Evolutionary conservation across 495 filamentous ascomycete species (phyloP).

Genomic region (Hypoxylon lienhwacheense): DNA sequence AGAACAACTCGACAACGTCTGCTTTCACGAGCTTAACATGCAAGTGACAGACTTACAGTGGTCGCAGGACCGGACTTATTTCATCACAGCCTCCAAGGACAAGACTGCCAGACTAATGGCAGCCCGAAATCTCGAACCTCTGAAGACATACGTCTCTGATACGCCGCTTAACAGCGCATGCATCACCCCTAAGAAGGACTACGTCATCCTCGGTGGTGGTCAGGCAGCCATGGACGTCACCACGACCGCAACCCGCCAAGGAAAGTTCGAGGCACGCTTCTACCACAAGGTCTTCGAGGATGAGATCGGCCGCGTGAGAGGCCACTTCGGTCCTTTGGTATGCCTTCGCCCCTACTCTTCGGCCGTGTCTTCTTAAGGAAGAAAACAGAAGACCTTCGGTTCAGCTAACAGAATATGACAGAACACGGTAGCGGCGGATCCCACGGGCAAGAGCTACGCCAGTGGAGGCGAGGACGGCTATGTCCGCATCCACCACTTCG

Average conservation of each 20-base stretch:
- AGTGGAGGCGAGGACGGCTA: slow-evolving; percentile 98
- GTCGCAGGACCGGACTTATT: slow-evolving; percentile 90
- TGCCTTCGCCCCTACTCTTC: slow-evolving; percentile 42
- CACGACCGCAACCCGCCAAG: slow-evolving; percentile 88
- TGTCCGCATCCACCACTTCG: slow-evolving; percentile 97
- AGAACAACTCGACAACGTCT: slow-evolving; percentile 75
- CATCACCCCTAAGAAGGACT: slow-evolving; percentile 93
- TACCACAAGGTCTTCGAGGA: slow-evolving; percentile 99
- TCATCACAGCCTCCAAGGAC: slow-evolving; percentile 97
- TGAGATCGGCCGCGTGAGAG: slow-evolving; percentile 93
- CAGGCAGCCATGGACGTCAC: slow-evolving; percentile 99
- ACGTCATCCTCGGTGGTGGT: slow-evolving; percentile 94
- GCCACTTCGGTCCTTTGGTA: slow-evolving; percentile 95
- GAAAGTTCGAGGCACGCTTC: slow-evolving; percentile 98
- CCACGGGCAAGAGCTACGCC: slow-evolving; percentile 85
- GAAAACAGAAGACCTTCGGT: neutral
- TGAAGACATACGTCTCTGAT: slow-evolving; percentile 90
- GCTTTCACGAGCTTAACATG: slow-evolving; percentile 79
- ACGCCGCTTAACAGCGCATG: slow-evolving; percentile 95
- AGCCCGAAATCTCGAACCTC: slow-evolving; percentile 77
- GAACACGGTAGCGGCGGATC: slow-evolving; percentile 80
- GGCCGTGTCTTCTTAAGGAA: too few relatives aligned
- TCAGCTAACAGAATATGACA: slow-evolving; percentile 7
- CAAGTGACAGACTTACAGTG: slow-evolving; percentile 94
- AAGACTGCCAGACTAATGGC: slow-evolving; percentile 89